Evolutionary conservation across 371 early-diverging fungal species (phyloP), one percentile per base, ranked within the genome.

Genomic region (Rhizopus microsporus): DNA sequence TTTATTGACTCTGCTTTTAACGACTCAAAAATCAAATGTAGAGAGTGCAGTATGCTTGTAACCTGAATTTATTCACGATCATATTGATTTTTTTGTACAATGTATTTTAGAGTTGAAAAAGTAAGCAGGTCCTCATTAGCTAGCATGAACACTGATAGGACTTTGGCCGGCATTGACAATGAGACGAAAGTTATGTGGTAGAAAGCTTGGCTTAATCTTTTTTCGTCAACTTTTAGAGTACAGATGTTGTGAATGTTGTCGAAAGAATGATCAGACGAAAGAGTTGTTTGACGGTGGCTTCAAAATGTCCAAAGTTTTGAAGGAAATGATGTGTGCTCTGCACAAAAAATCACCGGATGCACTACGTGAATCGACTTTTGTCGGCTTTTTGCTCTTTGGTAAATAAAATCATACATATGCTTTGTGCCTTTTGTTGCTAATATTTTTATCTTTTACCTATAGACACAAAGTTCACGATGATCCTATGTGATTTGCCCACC

Each of bases 231-330:
- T 52, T n/a, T 43, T 35, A 1, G 57, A 57, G 35, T 54, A 58
- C 29, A 39, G 54, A n/a, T 51, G 51, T 39, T 58, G 58, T 58
- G 55, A 63, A 39, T 58, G 59, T 49, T 45, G 63, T 38, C 1
- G 59, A 44, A 38, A 3, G 7, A 51, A 63, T 5, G 54, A 63
- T 31, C 51, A 55, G 5, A 54, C 63, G 37, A 63, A 63, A 33
- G 51, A 51, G 55, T 39, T 58, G 4, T n/a, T 7, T 54, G 31
- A 59, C 30, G 51, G 54, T 40, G 37, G 45, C 56, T n/a, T n/a
- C n/a, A n/a, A n/a, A n/a, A n/a, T n/a, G n/a, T n/a, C n/a, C 12
- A 64, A 64, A 47, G 52, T 59, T 0, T 64, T 55, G n/a, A 63
- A 59, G 34, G 51, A 59, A 10, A 64, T 64, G 59, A 4, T 56